Conservation (phyloP, 164 flowering plant species). For the Vitis riparia region DNA sequence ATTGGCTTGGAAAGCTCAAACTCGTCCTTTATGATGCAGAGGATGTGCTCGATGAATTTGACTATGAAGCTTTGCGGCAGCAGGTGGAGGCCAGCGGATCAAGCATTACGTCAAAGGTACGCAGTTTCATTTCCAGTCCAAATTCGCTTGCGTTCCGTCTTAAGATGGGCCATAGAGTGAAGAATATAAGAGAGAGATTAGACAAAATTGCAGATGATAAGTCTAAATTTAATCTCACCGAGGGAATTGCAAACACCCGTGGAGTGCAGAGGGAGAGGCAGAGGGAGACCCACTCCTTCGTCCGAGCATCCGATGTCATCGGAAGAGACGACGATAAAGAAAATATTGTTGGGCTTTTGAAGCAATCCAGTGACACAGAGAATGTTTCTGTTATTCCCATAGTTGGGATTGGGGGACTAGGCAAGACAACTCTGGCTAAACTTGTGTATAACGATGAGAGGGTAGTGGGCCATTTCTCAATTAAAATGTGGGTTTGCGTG, state of each 20-base stretch:
- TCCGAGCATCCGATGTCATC: background rate
- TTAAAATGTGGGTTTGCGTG: conserved; percentile 16
- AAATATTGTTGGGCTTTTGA: background rate
- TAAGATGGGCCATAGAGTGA: conserved; percentile 18
- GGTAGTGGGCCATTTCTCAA: conserved; percentile 3
- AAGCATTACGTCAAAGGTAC: background rate
- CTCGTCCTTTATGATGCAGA: conserved; percentile 3
- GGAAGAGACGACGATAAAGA: conserved; percentile 15
- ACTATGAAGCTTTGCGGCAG: background rate
- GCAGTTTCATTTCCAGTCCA: conserved; percentile 1
- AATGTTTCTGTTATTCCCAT: conserved; percentile 6
- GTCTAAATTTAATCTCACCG: conserved; percentile 7
- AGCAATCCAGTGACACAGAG: background rate
- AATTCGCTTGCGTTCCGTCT: background rate
- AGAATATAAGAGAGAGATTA: conserved; percentile 7
- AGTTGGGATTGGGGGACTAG: conserved; percentile 11
- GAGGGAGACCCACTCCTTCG: conserved; percentile 7
- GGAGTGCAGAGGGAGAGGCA: background rate
- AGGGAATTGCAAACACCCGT: background rate
- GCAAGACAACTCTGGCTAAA: conserved; percentile 15
- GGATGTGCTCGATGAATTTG: conserved; percentile 6
- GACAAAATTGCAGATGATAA: conserved; percentile 14
- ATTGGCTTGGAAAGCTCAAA: conserved; percentile 14
- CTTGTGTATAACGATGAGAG: conserved; percentile 7
- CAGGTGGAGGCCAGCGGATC: no score